Base-by-base conservation (phyloP, 208 protist genomes). In the Leishmania arabica region DNA sequence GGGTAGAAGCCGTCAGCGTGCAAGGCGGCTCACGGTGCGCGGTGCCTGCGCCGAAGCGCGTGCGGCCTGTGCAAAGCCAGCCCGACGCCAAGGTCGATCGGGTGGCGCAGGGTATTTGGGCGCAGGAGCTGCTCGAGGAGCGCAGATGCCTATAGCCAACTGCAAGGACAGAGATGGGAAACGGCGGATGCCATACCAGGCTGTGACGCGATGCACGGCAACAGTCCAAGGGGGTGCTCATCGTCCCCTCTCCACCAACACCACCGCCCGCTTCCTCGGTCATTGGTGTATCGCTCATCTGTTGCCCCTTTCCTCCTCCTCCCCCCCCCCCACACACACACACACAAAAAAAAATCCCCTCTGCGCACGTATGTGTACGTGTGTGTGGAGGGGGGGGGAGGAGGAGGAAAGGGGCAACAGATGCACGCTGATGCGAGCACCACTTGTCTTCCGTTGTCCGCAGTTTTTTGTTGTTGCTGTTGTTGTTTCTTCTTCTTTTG, bases 101-200 rank as follows among this genome's bases (percentile, higher is more conserved):
- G 6, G 89, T 95, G 37, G 90, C 90, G 40, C 86, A 91, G 72
- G 91, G 91, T 3, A 56, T 93, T 31, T 95, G 91, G 91, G 91
- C 91, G 15, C 81, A 95, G 80, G 79, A 95, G 47, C 24, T 93
- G 34, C 80, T 95, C 3, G 76, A 82, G 34, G 76, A 91, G 37
- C 86, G 91, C n/a, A 49, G 65, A 27, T 70, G 45, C 53, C 68
- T 85, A 2, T 85, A 75, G 49, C 21, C 49, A 8, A 60, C 3
- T 17, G 17, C n/a, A 47, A 4, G 7, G 21, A 27, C 31, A 49
- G 68, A 70, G 7, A 31, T 51, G 1, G 27, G 13, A 51, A 72
- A 72, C 42, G 5, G 68, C 3, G 21, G 31, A 53, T 72, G 21
- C 24, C 42, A 31, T 15, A 24, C 68, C 19, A 72, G 11, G 42